Evolutionary conservation across 331 rosid genomes (phyloP).

Genomic region (Quercus tomentella): DNA sequence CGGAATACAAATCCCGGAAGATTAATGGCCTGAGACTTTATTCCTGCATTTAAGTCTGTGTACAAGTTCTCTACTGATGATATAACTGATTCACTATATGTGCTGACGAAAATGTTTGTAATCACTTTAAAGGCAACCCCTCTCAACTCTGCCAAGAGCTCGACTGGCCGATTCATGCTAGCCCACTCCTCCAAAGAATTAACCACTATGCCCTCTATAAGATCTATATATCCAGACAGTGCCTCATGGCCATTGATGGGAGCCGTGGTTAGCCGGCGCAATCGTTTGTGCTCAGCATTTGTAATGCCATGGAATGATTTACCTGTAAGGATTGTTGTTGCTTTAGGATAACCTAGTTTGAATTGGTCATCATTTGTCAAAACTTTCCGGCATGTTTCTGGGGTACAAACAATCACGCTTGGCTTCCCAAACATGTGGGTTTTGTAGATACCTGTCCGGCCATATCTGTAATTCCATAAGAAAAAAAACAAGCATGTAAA

Average conservation of each 20-base stretch:
- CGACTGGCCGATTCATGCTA: conserved; percentile 10
- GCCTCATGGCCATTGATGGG: conserved; percentile 36
- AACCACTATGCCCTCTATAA: conserved; percentile 16
- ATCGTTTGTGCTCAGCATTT: conserved; percentile 24
- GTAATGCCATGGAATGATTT: conserved; percentile 22
- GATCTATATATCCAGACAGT: conserved; percentile 5
- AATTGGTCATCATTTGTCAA: conserved; percentile 24
- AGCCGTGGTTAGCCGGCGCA: conserved; percentile 28
- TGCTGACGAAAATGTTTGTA: conserved; percentile 30
- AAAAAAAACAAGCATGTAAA: not conserved
- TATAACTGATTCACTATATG: conserved; percentile 2
- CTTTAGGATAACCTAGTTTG: conserved; percentile 26
- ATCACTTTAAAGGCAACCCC: conserved; percentile 30
- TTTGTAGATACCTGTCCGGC: conserved; percentile 20
- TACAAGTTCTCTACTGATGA: conserved; percentile 2
- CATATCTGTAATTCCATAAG: not conserved
- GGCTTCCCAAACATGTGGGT: conserved; percentile 27
- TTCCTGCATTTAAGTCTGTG: conserved; percentile 31
- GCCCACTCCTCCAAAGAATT: conserved; percentile 27
- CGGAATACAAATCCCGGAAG: conserved; percentile 67
- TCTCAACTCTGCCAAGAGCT: conserved; percentile 35
- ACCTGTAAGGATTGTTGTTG: conserved; percentile 22
- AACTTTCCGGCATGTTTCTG: conserved; percentile 30
- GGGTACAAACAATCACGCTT: conserved; percentile 24
- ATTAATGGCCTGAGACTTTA: conserved; percentile 53